Percentiles rank a stretch among this genome's conserved stretches.
phyloP scores from a whole-genome alignment of 257 asterid genomes.

The Ophiorrhiza pumila region DNA sequence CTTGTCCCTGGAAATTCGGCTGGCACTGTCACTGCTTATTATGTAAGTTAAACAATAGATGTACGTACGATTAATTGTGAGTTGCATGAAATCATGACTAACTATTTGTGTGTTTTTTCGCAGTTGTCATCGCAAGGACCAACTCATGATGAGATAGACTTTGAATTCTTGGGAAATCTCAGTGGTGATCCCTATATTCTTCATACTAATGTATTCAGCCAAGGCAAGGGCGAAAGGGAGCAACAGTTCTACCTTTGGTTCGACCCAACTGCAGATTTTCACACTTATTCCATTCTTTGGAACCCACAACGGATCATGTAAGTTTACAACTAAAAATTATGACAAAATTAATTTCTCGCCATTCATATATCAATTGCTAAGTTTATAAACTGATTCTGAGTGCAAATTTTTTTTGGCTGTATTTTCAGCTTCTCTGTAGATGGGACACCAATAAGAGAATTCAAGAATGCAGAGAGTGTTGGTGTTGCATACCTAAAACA shows the following conservation, averaged over 20 bases:
- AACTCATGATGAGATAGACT: constrained; percentile 13
- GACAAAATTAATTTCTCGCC: background rate
- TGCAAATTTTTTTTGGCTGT: no score
- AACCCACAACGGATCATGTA: constrained; percentile 5
- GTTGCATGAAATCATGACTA: no score
- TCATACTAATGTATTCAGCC: constrained; percentile 12
- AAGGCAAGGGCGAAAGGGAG: constrained; percentile 3
- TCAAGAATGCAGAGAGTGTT: background rate
- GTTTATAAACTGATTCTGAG: no score
- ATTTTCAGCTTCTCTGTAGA: background rate
- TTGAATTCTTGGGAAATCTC: constrained; percentile 15
- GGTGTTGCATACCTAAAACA: constrained; percentile 5
- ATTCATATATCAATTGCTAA: no score
- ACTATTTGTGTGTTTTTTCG: background rate
- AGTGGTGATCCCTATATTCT: constrained; percentile 12
- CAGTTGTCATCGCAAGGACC: background rate
- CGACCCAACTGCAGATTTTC: constrained; percentile 11
- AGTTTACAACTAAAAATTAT: background rate
- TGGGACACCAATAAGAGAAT: constrained; percentile 6
- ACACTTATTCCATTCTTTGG: constrained; percentile 12
- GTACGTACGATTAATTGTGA: no score
- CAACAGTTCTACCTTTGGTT: constrained; percentile 11
- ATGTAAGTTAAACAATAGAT: no score
- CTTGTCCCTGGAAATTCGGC: constrained; percentile 20
- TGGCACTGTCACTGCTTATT: constrained; percentile 13